phyloP scores from a whole-genome alignment of 345 rosid species.

The Dipteronia sinensis region DNA sequence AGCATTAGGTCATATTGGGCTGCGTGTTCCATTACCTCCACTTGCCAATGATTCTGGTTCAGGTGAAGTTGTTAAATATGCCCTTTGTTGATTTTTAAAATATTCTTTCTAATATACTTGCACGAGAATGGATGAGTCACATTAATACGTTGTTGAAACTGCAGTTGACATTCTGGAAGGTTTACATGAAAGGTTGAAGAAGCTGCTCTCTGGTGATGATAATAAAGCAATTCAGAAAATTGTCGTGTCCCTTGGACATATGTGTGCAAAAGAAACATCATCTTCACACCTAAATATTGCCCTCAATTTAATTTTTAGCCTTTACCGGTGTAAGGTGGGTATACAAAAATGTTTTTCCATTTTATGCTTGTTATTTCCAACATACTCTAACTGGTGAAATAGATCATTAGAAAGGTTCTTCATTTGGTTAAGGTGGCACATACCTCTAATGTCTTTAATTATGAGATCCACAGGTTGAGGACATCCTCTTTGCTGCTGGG shows the following conservation, averaged over 20 bases:
- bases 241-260: conserved; percentile 82
- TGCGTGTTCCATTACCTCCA: conserved; percentile 66
- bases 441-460: conserved; percentile 14
- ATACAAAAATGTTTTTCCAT: not conserved
- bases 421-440: conserved; percentile 1
- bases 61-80: conserved; percentile 52
- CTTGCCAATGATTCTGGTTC: conserved; percentile 51
- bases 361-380: not conserved
- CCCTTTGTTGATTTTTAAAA: conserved; percentile 11
- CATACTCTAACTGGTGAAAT: not conserved
- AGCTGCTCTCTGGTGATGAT: conserved; percentile 83
- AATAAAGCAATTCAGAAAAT: conserved; percentile 78
- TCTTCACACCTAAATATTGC: conserved; percentile 58
- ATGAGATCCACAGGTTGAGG: conserved; percentile 77
- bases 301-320: conserved; percentile 79
- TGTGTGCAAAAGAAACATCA: conserved; percentile 74
- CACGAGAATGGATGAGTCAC: conserved; percentile 18
- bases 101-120: conserved; percentile 14
- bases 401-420: conserved; percentile 2
- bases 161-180: conserved; percentile 62
- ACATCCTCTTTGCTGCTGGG: conserved; percentile 92
- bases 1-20: conserved; percentile 94
- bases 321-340: conserved; percentile 84
- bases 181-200: conserved; percentile 73
- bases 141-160: conserved; percentile 29